Base-by-base conservation (phyloP, 2,329 filamentous ascomycete genomes). In the Penicillium freii region DNA sequence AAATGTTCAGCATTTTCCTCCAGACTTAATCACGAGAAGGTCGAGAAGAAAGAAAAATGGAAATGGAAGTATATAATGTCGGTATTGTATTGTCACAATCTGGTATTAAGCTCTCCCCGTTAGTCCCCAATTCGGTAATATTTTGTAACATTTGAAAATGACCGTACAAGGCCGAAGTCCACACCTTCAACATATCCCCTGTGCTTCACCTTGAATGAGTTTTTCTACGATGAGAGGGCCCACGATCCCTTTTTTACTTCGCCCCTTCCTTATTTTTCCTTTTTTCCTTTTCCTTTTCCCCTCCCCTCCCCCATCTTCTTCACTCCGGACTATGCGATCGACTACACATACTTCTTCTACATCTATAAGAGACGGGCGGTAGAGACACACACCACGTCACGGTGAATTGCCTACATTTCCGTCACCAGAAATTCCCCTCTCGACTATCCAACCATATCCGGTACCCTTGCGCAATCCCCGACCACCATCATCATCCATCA, bases 261-360 rank as follows among this genome's bases (percentile, higher is more conserved):
- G 59, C 48, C 57, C 63, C 60, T 55, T 58, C 61, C 48, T 61
- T 54, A 53, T 51, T 33, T 33, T 33, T 33, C 31, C 54, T 50
- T 52, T 53, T 61, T 58, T 50, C 54, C 38, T 63, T 56, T 61
- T 31, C 57, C 60, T 49, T 40, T 56, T 61, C 50, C 54, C 51
- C 60, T 57, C 51, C 51, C 56, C 57, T 52, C 57, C 62, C 17
- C 7, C 27, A 42, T 57, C 62, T 51, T 56, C 45, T 45, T 46
- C 43, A 52, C 62, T 61, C 54, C 62, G 60, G 66, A 69, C 65
- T 72, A 74, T 71, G 68, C 62, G 51, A 63, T 60, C 61, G 61
- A 62, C 66, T 57, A 61, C 61, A 64, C 56, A 64, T 62, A 69
- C 65, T 68, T 67, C 69, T 61, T 65, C 66, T 64, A 70, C 66